A percentile compares a stretch with the other conserved stretches of the same genome.
These are phyloP conservation scores for Somion occarium DNA, from an alignment of 1,284 basidiomycete genomes.

Conservation along the genomic window DNA sequence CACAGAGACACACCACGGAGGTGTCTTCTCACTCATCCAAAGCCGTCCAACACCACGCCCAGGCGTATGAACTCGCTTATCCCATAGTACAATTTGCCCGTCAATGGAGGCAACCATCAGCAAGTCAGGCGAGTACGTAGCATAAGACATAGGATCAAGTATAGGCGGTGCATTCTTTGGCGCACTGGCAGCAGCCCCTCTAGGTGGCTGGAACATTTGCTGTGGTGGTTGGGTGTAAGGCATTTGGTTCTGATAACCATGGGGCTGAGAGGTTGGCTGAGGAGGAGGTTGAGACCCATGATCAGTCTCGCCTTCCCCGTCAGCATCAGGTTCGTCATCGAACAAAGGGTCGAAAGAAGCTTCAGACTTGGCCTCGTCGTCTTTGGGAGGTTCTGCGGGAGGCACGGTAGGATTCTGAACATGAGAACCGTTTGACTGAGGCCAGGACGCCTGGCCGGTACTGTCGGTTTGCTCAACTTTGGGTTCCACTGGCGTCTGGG, in stretches of 20 bases:
- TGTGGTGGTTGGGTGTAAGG: background rate
- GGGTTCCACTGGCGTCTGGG: background rate
- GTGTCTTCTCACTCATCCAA: conserved; percentile 84
- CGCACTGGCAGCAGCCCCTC: conserved; percentile 14
- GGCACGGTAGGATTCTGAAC: conserved; percentile 4
- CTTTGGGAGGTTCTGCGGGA: conserved; percentile 14
- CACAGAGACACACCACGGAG: conserved; percentile 94
- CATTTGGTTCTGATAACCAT: background rate
- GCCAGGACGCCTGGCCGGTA: background rate
- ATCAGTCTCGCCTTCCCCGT: conserved; percentile 31
- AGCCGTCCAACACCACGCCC: conserved; percentile 78
- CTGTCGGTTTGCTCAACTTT: background rate
- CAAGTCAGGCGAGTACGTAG: conserved; percentile 76
- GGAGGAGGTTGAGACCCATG: conserved; percentile 4
- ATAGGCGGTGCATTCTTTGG: conserved; percentile 73
- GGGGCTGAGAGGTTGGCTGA: conserved; percentile 5
- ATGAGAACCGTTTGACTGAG: background rate
- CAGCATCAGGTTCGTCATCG: conserved; percentile 68
- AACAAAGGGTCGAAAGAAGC: conserved; percentile 78
- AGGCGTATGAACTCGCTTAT: conserved; percentile 65
- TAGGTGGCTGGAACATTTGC: conserved; percentile 2
- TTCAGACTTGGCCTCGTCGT: conserved; percentile 67
- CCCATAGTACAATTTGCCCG: conserved; percentile 91
- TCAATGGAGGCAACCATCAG: conserved; percentile 90
- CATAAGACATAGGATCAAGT: conserved; percentile 56